Conservation (phyloP, 129 eudicot species). For the Lonicera japonica region DNA sequence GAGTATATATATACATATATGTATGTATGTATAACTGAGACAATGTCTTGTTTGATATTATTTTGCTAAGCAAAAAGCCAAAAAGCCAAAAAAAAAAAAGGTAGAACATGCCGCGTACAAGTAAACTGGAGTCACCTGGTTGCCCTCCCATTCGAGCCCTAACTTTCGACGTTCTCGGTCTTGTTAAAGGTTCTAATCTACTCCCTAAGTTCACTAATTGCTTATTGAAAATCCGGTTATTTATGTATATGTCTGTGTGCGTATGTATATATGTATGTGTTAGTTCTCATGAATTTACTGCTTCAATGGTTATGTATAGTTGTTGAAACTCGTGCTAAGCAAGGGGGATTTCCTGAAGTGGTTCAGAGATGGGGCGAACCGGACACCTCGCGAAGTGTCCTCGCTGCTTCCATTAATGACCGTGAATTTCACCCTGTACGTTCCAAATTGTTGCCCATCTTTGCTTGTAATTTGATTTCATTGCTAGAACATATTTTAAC, state of each 20-base stretch:
- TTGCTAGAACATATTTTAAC: too few species aligned
- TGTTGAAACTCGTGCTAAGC: slow-evolving; percentile 64
- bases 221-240: too few species aligned
- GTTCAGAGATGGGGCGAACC: slow-evolving; percentile 98
- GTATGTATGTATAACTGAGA: background rate
- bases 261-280: background rate
- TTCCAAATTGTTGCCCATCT: background rate
- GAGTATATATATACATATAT: background rate
- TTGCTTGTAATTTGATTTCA: too few species aligned
- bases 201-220: background rate
- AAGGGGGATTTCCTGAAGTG: slow-evolving; percentile 61
- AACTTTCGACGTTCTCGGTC: slow-evolving; percentile 79
- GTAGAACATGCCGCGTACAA: slow-evolving; percentile 98
- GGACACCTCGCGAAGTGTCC: slow-evolving; percentile 54
- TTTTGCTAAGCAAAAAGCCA: slow-evolving; percentile 3
- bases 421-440: slow-evolving; percentile 69
- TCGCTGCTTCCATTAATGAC: slow-evolving; percentile 66
- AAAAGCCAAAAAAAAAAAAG: slow-evolving; percentile 7
- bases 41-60: background rate
- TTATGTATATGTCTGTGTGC: background rate
- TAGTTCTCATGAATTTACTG: background rate
- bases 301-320: slow-evolving; percentile 33
- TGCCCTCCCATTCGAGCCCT: slow-evolving; percentile 91
- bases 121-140: slow-evolving; percentile 65
- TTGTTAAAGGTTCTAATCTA: slow-evolving; percentile 59